These are phyloP conservation scores for Moesziomyces antarcticus DNA, from an alignment of 1,284 basidiomycete genomes.

Conservation along the genomic window DNA sequence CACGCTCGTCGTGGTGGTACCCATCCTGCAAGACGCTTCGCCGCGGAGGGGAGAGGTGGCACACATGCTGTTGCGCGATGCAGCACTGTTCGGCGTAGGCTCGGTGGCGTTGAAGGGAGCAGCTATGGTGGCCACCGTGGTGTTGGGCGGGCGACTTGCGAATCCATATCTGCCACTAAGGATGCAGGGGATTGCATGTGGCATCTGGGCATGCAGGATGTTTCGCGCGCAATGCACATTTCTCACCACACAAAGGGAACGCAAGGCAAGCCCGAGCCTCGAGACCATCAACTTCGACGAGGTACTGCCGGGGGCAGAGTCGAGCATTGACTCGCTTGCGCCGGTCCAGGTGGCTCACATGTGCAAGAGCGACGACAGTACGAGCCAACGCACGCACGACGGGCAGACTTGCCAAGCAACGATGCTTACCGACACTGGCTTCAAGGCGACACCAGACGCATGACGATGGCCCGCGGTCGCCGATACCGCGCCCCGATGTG, in stretches of 20 bases:
- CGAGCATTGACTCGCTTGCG: no score
- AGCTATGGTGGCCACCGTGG: constrained; percentile 9
- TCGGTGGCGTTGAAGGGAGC: constrained; percentile 14
- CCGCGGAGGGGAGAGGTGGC: constrained; percentile 14
- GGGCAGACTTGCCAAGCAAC: no score
- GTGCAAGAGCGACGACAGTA: no score
- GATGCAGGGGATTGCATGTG: constrained; percentile 17
- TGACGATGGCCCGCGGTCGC: neutral
- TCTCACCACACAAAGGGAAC: constrained; percentile 7
- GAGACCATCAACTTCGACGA: constrained; percentile 5
- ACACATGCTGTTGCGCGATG: constrained; percentile 28
- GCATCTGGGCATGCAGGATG: constrained; percentile 34
- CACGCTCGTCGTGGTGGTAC: constrained; percentile 16
- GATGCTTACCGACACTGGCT: no score
- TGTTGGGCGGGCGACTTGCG: neutral
- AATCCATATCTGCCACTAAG: constrained; percentile 23
- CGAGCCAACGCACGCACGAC: no score
- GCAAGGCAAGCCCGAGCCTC: constrained; percentile 14
- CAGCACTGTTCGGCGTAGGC: constrained; percentile 23
- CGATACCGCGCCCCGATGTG: neutral
- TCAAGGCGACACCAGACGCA: neutral
- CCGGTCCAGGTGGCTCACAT: no score
- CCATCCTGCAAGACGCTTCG: constrained; percentile 1
- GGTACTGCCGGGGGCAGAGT: no score
- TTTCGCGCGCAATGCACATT: constrained; percentile 33